Evolutionary conservation across 345 rosid species (phyloP).

Genomic region (Melaleuca quinquenervia): DNA sequence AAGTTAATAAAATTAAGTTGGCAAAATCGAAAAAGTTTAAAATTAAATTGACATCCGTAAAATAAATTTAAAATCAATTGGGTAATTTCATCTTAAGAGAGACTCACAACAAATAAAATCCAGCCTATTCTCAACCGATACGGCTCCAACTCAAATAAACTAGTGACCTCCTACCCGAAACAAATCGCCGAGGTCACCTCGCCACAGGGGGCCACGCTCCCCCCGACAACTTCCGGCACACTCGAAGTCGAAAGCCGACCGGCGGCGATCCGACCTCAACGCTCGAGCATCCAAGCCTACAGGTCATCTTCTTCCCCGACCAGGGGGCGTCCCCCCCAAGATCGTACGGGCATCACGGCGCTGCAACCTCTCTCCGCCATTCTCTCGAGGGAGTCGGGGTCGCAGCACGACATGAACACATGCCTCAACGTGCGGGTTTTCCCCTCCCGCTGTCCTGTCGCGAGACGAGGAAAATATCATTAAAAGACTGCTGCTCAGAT

Average conservation of each 20-base stretch:
- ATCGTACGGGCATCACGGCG: neutral
- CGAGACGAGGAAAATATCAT: neutral
- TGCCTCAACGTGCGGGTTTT: neutral
- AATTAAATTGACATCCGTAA: rapidly evolving
- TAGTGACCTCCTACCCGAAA: neutral
- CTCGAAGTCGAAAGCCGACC: neutral
- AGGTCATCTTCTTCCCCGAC: too few species aligned
- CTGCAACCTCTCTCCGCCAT: neutral
- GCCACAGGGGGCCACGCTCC: neutral
- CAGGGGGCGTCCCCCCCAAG: neutral
- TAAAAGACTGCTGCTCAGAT: neutral
- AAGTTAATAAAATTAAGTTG: rapidly evolving
- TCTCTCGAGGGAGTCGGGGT: neutral
- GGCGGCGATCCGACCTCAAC: neutral
- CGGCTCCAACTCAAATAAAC: neutral
- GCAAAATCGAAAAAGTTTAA: rapidly evolving
- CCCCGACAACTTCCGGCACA: neutral
- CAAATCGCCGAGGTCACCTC: neutral
- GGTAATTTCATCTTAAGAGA: neutral
- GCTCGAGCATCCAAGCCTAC: neutral
- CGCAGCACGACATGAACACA: neutral
- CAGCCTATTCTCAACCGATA: neutral
- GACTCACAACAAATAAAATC: neutral
- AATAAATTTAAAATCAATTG: neutral
- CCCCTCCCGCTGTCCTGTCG: neutral